A percentile compares a stretch with the other conserved stretches of the same genome.
Evolutionary conservation across 805 yeast species (phyloP).

Genomic region (Hanseniaspora opuntiae): DNA sequence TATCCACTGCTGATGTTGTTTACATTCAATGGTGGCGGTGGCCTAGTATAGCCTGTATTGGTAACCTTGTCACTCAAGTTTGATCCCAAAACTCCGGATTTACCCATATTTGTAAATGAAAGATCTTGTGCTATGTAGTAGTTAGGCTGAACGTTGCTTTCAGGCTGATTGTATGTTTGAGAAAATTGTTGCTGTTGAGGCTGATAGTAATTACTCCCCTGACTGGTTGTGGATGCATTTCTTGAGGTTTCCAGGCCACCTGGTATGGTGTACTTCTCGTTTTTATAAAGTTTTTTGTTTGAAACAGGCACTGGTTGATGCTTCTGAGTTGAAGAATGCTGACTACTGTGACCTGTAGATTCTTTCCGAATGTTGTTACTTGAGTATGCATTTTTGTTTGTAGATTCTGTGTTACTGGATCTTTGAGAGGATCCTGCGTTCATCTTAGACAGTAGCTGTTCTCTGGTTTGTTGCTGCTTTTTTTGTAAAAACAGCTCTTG

Average conservation of each 20-base stretch:
- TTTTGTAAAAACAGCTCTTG: conserved; percentile 15
- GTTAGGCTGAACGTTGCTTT: not conserved
- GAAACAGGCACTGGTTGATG: not conserved
- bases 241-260: conserved; percentile 1
- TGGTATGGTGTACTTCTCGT: conserved; percentile 6
- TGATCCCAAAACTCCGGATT: not conserved
- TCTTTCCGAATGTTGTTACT: not conserved
- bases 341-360: not conserved
- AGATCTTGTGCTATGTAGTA: conserved; percentile 5
- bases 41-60: conserved; percentile 7
- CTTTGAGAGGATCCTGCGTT: not conserved
- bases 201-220: conserved; percentile 11
- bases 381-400: not conserved
- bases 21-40: not conserved
- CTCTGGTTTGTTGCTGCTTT: conserved; percentile 14
- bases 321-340: not conserved
- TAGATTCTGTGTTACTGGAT: not conserved
- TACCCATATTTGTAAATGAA: conserved; percentile 6
- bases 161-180: conserved; percentile 3
- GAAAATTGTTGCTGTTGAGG: conserved; percentile 13
- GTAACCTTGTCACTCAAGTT: not conserved
- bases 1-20: not conserved
- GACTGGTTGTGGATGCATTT: conserved; percentile 3
- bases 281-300: not conserved
- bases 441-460: conserved; percentile 10